Conservation (phyloP, 108 stramenopile genomes). For the Pseudonitzschia delicatissima region DNA sequence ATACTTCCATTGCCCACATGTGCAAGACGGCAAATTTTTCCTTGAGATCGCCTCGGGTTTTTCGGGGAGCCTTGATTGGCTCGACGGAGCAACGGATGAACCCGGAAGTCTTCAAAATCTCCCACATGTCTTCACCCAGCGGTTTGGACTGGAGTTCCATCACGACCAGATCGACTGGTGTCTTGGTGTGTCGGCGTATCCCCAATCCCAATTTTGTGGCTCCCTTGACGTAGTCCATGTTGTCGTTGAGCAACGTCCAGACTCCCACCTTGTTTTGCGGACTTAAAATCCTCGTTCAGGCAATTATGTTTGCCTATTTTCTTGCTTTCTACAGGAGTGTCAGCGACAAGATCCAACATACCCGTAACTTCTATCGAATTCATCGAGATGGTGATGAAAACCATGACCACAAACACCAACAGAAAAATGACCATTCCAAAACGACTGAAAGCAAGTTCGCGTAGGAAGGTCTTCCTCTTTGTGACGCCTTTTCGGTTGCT, state of each 20-base stretch:
- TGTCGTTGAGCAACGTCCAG: conserved; percentile 27
- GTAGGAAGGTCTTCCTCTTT: not conserved
- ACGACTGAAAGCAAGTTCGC: not conserved
- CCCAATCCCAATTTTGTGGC: conserved; percentile 15
- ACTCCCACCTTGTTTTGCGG: conserved; percentile 15
- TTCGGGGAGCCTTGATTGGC: conserved; percentile 3
- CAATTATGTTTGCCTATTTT: conserved; percentile 8
- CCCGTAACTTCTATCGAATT: not conserved
- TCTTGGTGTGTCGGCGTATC: conserved; percentile 1
- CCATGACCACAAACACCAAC: not conserved
- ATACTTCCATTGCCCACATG: conserved; percentile 26
- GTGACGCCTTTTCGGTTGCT: not conserved
- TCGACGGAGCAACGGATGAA: conserved; percentile 15
- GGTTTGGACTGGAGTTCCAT: conserved; percentile 20
- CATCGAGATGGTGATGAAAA: not conserved
- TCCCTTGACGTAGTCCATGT: conserved; percentile 5
- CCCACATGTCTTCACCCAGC: conserved; percentile 4
- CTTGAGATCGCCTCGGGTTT: conserved; percentile 9
- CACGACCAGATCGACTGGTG: conserved; percentile 14
- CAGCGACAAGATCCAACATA: too few relatives aligned
- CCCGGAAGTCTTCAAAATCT: not conserved
- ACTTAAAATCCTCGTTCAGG: conserved; percentile 16
- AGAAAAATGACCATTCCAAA: not conserved
- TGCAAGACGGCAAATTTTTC: conserved; percentile 31
- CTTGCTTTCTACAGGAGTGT: not conserved